phyloP scores from a whole-genome alignment of 2,329 filamentous ascomycete genomes.

The Botryotinia narcissicola region DNA sequence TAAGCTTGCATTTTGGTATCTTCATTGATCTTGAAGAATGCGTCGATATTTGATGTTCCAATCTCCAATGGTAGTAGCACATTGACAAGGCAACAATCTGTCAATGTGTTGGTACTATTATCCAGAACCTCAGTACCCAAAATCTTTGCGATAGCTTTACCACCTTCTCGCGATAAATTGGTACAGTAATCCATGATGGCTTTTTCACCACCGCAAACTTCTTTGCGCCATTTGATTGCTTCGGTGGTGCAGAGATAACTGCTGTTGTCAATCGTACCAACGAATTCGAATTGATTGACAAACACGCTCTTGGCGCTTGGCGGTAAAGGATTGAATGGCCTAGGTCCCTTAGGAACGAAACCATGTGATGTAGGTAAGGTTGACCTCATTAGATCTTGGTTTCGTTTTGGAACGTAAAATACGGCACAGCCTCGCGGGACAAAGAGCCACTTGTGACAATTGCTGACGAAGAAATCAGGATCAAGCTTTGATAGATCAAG shows the following conservation, averaged over 20 bases:
- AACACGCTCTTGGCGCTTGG: slow-evolving; percentile 52
- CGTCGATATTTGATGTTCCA: slow-evolving; percentile 33
- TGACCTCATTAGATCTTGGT: slow-evolving; percentile 72
- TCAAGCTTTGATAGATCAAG: slow-evolving; percentile 65
- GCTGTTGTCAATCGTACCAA: slow-evolving; percentile 71
- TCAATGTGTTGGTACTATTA: slow-evolving; percentile 59
- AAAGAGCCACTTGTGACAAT: slow-evolving; percentile 90
- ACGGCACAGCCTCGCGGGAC: slow-evolving; percentile 77
- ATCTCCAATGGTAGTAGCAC: slow-evolving; percentile 64
- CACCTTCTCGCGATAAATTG: slow-evolving; percentile 62
- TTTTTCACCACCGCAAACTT: slow-evolving; percentile 71
- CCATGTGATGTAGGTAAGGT: slow-evolving; percentile 80
- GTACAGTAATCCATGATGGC: slow-evolving; percentile 63
- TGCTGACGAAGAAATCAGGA: slow-evolving; percentile 83
- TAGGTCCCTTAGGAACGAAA: slow-evolving; percentile 52
- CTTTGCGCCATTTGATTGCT: slow-evolving; percentile 66
- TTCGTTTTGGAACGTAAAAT: slow-evolving; percentile 72
- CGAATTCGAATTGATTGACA: slow-evolving; percentile 69
- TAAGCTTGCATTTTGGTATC: slow-evolving; percentile 45
- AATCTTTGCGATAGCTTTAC: slow-evolving; percentile 54
- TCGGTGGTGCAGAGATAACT: slow-evolving; percentile 71
- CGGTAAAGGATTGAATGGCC: slow-evolving; percentile 41
- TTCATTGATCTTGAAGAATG: slow-evolving; percentile 31
- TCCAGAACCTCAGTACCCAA: slow-evolving; percentile 73
- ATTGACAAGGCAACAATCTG: slow-evolving; percentile 69